A percentile compares a stretch with the other conserved stretches of the same genome.
Conservation (phyloP, 73 alveolate species). For the Paraurostyla sp. region DNA sequence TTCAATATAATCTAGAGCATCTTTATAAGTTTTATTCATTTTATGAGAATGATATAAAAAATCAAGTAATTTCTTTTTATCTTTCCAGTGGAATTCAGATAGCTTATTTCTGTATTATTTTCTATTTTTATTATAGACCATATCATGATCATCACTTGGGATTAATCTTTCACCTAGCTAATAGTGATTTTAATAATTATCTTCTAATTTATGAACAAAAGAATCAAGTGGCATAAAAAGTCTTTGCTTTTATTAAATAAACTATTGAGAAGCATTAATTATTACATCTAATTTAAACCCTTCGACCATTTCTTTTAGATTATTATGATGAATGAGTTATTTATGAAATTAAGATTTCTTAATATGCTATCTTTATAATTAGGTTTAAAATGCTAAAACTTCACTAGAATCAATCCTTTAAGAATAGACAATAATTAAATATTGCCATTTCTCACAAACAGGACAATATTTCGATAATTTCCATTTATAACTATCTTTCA, state of each 20-base stretch:
- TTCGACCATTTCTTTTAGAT: background rate
- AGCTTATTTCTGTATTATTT: background rate
- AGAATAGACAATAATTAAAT: background rate
- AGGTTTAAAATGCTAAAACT: background rate
- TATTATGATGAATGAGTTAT: background rate
- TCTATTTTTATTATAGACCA: background rate
- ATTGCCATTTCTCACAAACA: conserved; percentile 44
- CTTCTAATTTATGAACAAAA: background rate
- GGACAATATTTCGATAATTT: background rate
- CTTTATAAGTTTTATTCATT: background rate
- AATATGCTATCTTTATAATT: background rate
- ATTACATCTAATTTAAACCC: conserved; percentile 3
- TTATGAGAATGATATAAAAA: background rate
- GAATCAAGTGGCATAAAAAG: background rate
- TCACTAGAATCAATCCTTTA: background rate
- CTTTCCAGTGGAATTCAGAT: background rate
- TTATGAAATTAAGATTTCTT: background rate
- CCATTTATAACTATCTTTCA: conserved; percentile 13
- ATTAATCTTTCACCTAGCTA: conserved; percentile 21
- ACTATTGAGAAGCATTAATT: background rate
- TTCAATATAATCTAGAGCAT: background rate
- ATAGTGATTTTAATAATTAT: background rate
- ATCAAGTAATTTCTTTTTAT: background rate
- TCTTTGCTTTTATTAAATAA: background rate
- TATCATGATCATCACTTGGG: conserved; percentile 23